A percentile compares a stretch with the other conserved stretches of the same genome.
phyloP scores from a whole-genome alignment of 2,329 filamentous ascomycete genomes.

The Trichophaea hybrida region DNA sequence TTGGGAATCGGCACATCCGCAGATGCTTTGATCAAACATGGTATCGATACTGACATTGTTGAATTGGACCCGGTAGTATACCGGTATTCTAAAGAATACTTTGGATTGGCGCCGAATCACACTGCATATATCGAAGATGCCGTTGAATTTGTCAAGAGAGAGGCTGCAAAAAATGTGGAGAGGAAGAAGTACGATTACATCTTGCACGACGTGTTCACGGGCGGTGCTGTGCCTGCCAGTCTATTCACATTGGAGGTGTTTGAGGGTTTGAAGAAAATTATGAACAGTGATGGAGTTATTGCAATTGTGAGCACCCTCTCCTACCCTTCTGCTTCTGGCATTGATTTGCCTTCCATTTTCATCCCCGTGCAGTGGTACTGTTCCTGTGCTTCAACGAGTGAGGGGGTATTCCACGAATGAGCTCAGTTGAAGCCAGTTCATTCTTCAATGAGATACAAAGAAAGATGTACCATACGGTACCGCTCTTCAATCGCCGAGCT shows the following conservation, averaged over 20 bases:
- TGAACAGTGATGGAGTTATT: constrained; percentile 66
- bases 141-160: constrained; percentile 46
- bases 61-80: constrained; percentile 88
- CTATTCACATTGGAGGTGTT: constrained; percentile 85
- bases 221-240: constrained; percentile 75
- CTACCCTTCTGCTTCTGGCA: background rate
- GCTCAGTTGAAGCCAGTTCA: background rate
- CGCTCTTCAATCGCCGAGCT: background rate
- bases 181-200: constrained; percentile 65
- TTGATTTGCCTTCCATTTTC: background rate
- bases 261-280: constrained; percentile 49
- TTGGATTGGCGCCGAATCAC: constrained; percentile 62
- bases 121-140: constrained; percentile 72
- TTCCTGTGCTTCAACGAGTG: background rate
- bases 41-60: constrained; percentile 82
- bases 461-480: background rate
- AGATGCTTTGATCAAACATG: constrained; percentile 70
- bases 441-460: background rate
- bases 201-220: constrained; percentile 94
- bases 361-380: background rate
- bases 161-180: constrained; percentile 37
- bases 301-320: constrained; percentile 55
- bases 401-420: background rate
- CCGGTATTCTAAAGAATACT: constrained; percentile 68
- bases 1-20: constrained; percentile 87